A percentile compares a stretch with the other conserved stretches of the same genome.
These are phyloP conservation scores for Aureobasidium sp. DNA, from an alignment of 2,329 filamentous ascomycete species.

Conservation along the genomic window DNA sequence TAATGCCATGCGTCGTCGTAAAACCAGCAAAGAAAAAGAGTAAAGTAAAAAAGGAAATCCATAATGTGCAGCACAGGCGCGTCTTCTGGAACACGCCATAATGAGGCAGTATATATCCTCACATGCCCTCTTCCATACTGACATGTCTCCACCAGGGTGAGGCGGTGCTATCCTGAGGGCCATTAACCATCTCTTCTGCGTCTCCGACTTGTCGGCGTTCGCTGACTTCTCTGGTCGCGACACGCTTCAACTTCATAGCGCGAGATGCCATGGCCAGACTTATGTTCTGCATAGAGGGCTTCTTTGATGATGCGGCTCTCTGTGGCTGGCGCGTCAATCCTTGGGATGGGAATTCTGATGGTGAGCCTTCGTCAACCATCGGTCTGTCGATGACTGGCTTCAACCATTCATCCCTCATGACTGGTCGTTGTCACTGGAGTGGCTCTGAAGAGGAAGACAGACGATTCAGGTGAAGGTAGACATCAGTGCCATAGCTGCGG, in stretches of 20 bases:
- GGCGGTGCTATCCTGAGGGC: conserved; percentile 18
- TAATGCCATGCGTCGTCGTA: background rate
- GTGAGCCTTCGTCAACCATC: conserved; percentile 19
- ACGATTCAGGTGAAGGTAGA: conserved; percentile 95
- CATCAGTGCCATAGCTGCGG: conserved; percentile 86
- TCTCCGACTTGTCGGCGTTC: conserved; percentile 88
- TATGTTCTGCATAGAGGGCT: conserved; percentile 39
- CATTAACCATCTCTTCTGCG: conserved; percentile 65
- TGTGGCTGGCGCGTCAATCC: conserved; percentile 38
- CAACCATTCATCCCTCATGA: conserved; percentile 68
- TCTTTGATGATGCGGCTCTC: conserved; percentile 12
- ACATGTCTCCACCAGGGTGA: conserved; percentile 40
- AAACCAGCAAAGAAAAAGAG: background rate
- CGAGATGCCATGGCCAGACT: conserved; percentile 32
- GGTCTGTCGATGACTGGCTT: conserved; percentile 25
- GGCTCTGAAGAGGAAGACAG: conserved; percentile 93
- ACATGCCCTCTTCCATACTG: conserved; percentile 41
- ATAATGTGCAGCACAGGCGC: background rate
- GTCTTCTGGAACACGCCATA: background rate
- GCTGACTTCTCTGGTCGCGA: conserved; percentile 63
- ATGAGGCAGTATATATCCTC: background rate
- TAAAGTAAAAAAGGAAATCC: background rate
- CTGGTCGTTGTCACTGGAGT: conserved; percentile 83
- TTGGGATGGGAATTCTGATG: conserved; percentile 31
- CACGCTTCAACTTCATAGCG: conserved; percentile 55